Conservation (phyloP, 1,284 basidiomycete species). For the Blastosporella zonata region DNA sequence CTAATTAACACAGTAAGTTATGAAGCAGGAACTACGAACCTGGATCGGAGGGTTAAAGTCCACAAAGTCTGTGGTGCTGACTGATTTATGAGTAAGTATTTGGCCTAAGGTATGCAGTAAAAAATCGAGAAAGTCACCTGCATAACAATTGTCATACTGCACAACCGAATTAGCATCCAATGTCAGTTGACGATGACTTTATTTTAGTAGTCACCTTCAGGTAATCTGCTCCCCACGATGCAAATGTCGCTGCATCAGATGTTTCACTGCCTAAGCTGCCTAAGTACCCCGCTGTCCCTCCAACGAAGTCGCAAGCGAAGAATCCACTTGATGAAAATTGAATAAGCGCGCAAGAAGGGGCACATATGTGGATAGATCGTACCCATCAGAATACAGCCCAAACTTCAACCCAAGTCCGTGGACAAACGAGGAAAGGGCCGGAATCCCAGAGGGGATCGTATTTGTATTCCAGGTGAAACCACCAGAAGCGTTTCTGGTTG, state of each 20-base stretch:
- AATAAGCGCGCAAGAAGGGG: background rate
- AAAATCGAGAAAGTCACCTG: slow-evolving; percentile 22
- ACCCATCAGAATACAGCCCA: slow-evolving; percentile 44
- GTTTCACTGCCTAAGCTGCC: slow-evolving; percentile 43
- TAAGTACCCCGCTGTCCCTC: slow-evolving; percentile 41
- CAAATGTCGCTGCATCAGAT: slow-evolving; percentile 41
- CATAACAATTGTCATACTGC: slow-evolving; percentile 47
- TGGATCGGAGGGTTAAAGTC: slow-evolving; percentile 39
- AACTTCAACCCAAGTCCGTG: slow-evolving; percentile 39
- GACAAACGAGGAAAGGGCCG: slow-evolving; percentile 35
- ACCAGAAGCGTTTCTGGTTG: slow-evolving; percentile 34
- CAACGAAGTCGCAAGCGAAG: slow-evolving; percentile 42
- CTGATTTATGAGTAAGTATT: slow-evolving; percentile 17
- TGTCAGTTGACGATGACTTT: background rate
- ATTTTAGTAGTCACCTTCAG: slow-evolving; percentile 33
- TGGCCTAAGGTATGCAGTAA: background rate
- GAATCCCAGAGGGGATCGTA: slow-evolving; percentile 38
- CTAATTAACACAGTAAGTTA: background rate
- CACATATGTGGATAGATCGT: slow-evolving; percentile 1
- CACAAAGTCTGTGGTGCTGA: slow-evolving; percentile 43
- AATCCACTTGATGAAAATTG: slow-evolving; percentile 30
- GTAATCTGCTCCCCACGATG: slow-evolving; percentile 48
- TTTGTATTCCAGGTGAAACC: slow-evolving; percentile 42
- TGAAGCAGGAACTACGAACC: slow-evolving; percentile 22
- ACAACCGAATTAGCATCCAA: background rate